phyloP scores from a whole-genome alignment of 768 basidiomycete species.

The Leccinum subgranulosum region DNA sequence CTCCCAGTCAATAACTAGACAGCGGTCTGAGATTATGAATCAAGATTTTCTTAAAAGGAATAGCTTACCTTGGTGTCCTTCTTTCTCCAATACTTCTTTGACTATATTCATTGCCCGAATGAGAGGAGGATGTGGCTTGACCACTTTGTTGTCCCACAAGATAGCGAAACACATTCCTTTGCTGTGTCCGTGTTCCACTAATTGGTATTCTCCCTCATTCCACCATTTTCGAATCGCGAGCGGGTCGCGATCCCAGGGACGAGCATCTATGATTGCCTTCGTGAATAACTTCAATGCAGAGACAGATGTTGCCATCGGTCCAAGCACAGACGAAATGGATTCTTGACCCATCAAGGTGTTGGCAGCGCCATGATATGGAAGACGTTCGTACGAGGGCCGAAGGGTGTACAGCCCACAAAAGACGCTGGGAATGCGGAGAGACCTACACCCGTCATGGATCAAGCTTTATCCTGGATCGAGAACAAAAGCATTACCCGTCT shows the following conservation, averaged over 20 bases:
- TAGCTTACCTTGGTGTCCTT: constrained; percentile 62
- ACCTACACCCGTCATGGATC: constrained; percentile 36
- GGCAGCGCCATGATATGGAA: constrained; percentile 65
- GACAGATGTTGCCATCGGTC: constrained; percentile 63
- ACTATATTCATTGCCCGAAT: constrained; percentile 55
- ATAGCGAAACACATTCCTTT: constrained; percentile 54
- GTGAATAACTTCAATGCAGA: constrained; percentile 60
- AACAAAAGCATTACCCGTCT: constrained; percentile 50
- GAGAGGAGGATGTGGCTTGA: constrained; percentile 65
- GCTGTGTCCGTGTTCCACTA: constrained; percentile 58
- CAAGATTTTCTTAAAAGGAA: neutral
- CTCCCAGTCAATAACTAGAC: constrained; percentile 61
- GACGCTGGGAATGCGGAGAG: constrained; percentile 67
- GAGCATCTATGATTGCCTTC: constrained; percentile 30
- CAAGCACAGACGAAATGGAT: constrained; percentile 68
- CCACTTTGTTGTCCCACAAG: constrained; percentile 62
- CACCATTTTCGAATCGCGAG: constrained; percentile 55
- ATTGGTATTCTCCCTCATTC: constrained; percentile 55
- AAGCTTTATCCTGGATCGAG: neutral
- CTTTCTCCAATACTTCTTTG: constrained; percentile 55
- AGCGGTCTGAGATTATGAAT: constrained; percentile 6
- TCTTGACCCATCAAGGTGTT: constrained; percentile 75
- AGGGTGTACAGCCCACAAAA: constrained; percentile 74
- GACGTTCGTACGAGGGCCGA: constrained; percentile 65
- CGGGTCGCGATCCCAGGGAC: constrained; percentile 71